Evolutionary conservation across 2,329 filamentous ascomycete species (phyloP), one percentile per base, ranked within the genome.

Genomic region (Dactylellina drechsleri): DNA sequence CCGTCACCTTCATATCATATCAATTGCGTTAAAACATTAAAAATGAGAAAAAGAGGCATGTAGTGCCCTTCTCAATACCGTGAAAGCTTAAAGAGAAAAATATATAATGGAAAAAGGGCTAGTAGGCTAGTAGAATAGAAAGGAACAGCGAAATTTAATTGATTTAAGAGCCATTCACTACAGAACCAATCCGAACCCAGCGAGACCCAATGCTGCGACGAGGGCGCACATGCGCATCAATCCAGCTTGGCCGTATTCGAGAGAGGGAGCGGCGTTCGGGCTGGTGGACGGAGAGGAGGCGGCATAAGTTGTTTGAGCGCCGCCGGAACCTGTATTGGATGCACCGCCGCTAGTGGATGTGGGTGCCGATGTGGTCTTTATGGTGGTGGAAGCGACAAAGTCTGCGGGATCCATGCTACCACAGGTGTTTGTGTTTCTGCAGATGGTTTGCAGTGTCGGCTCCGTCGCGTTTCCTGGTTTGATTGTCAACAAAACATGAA

Each of bases 381-480:
- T 18, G 59, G 71, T 75, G 36, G 71, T 68, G 23, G 71, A 47
- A 15, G 64, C 41, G 31, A 60, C 58, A 23, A 75, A 67, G 16
- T 75, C 58, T 58, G 65, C 56, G 12, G 72, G 72, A 26, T 76
- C 72, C 4, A 40, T 59, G 66, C 52, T 62, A 54, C 66, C 72
- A 49, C 72, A 76, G 47, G 60, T 70, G 54, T 76, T 76, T 58
- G 65, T 52, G 41, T 66, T 76, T 47, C 66, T 47, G 60, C 72
- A 76, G 56, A 71, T 57, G 18, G 56, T 36, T 56, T 76, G 72
- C 53, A 71, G 65, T 16, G 1, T 26, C 15, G 72, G 66, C n/a
- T 71, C 66, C 1, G 72, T 70, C 12, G 72, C 50, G 60, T 76
- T 76, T 49, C 52, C 72, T 75, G 58, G 43, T 62, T 53, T 62